These are phyloP conservation scores for Diplodia corticola DNA, from an alignment of 2,329 filamentous ascomycete genomes.

Conservation along the genomic window DNA sequence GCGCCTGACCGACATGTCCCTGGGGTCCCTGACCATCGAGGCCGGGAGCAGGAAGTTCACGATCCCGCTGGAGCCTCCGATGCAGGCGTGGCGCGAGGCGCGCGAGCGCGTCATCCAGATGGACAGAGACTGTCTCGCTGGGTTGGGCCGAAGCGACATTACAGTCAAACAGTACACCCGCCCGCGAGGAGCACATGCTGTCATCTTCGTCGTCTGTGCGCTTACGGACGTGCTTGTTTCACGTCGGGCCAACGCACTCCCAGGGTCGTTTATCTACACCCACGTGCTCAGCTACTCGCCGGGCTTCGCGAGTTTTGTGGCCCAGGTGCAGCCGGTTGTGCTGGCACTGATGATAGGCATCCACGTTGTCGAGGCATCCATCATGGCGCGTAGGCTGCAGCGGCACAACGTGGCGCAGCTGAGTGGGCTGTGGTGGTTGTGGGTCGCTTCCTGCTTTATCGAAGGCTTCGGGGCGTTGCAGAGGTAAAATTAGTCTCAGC, in stretches of 20 bases:
- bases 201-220: conserved; percentile 53
- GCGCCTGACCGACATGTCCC: conserved; percentile 64
- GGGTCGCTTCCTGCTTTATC: conserved; percentile 54
- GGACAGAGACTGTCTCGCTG: conserved; percentile 60
- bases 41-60: conserved; percentile 51
- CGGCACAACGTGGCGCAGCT: conserved; percentile 54
- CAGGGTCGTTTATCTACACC: conserved; percentile 38
- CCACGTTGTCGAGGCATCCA: conserved; percentile 64
- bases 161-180: conserved; percentile 55
- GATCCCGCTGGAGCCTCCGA: conserved; percentile 68
- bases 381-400: conserved; percentile 50
- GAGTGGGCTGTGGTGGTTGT: conserved; percentile 54
- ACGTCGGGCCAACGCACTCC: conserved; percentile 34
- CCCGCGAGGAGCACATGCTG: conserved; percentile 53
- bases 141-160: conserved; percentile 62
- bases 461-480: conserved; percentile 54
- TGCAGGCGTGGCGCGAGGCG: conserved; percentile 67
- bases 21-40: conserved; percentile 62
- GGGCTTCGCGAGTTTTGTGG: conserved; percentile 59
- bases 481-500: conserved; percentile 34
- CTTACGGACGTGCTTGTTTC: conserved; percentile 35
- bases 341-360: conserved; percentile 61
- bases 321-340: conserved; percentile 60
- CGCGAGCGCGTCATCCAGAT: conserved; percentile 73
- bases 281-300: conserved; percentile 53